Evolutionary conservation across 768 basidiomycete species (phyloP), one percentile per base, ranked within the genome.

Genomic region (Erythrobasidium yunnanense): DNA sequence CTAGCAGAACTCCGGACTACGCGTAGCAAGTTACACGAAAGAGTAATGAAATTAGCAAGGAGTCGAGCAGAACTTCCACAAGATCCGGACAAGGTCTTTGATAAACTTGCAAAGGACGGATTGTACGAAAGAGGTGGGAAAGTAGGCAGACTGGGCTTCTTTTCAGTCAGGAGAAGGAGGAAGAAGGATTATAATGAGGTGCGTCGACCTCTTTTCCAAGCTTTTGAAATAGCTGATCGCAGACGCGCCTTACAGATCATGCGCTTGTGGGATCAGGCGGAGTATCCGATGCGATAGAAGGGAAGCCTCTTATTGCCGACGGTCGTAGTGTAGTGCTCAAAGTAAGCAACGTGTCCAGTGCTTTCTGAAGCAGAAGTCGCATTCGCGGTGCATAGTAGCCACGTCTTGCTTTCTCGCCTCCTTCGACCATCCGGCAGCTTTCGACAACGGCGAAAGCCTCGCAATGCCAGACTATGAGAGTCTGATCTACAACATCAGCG

Each of bases 151-250:
- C 78, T 83, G 38, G 81, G 83, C 70, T 90, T 90, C 72, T 90
- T 90, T 73, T 90, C 88, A 20, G 79, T 90, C 65, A 81, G 81
- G 66, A 78, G 88, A 68, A 77, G 88, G 71, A 79, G 88, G 69
- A 90, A 90, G 76, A 81, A 87, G 69, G 89, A 90, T 71, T 90
- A 89, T 88, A 88, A 88, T 70, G 88, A 90, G 77, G 88, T 85
- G 3, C 15, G 56, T 25, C 45, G 13, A 45, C 3, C 4, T 58
- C 23, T 5, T 6, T 25, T 49, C 6, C n/a, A 17, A 30, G 22
- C 6, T 55, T 29, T 13, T 17, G 30, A 6, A 55, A 17, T 6
- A 18, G 22, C 29, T 30, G 54, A 17, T 55, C 18, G 29, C 25
- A 35, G 17, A 35, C 35, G 38, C 33, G 42, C 42, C 22, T 20